phyloP scores from a whole-genome alignment of 306 rosid genomes.

The Comarum palustre region DNA sequence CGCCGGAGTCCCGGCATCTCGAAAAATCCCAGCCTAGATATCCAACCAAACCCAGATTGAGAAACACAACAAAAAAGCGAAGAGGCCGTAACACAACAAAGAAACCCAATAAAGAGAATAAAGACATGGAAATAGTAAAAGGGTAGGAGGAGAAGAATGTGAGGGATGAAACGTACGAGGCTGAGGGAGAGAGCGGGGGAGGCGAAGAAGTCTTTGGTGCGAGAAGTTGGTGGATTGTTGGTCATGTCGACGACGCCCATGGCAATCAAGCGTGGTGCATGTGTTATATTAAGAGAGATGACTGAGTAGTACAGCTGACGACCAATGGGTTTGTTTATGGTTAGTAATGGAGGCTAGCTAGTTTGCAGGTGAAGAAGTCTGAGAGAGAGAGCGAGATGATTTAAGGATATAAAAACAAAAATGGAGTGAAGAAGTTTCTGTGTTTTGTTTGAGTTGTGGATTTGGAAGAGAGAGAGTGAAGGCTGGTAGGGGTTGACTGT shows the following conservation, averaged over 20 bases:
- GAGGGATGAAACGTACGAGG: conserved; percentile 46
- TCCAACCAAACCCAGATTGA: background rate
- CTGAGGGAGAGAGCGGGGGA: conserved; percentile 96
- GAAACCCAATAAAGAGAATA: background rate
- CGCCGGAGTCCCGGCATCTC: conserved; percentile 47
- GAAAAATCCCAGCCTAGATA: conserved; percentile 83
- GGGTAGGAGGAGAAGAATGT: background rate
- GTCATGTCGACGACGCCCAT: conserved; percentile 97
- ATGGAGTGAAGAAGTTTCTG: conserved; percentile 28
- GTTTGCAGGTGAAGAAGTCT: background rate
- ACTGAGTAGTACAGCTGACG: background rate
- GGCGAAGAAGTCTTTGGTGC: conserved; percentile 75
- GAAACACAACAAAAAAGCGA: background rate
- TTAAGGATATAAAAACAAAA: conserved; percentile 96
- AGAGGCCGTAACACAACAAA: background rate
- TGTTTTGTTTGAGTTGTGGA: background rate
- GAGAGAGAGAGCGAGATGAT: conserved; percentile 32
- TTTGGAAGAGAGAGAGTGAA: background rate
- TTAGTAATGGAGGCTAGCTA: conserved; percentile 7
- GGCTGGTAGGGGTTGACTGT: conserved; percentile 96
- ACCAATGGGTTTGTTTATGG: conserved; percentile 33
- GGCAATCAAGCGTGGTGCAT: conserved; percentile 24
- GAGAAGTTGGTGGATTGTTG: conserved; percentile 71
- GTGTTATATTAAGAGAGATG: background rate
- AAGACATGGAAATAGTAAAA: background rate